These are phyloP conservation scores for Asterella californica DNA, from an alignment of 225 moss, liverwort and hornwort genomes.

Conservation along the genomic window DNA sequence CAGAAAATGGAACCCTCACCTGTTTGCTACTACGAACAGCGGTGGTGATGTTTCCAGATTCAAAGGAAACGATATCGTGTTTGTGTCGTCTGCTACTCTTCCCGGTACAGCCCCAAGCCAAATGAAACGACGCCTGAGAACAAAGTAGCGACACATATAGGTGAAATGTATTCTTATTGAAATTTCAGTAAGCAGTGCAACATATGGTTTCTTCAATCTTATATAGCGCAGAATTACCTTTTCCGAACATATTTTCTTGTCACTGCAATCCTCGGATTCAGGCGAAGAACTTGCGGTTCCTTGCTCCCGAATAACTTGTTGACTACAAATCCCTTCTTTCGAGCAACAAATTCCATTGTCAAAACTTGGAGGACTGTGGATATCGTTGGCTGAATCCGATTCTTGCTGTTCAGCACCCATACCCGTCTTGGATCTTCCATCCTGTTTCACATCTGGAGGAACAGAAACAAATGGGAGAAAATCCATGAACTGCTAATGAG, in stretches of 20 bases:
- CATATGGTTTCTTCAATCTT: too few species aligned
- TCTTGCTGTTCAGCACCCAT: slow-evolving; percentile 36
- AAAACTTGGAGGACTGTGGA: slow-evolving; percentile 34
- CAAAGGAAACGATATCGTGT: slow-evolving; percentile 73
- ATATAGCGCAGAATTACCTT: slow-evolving; percentile 45
- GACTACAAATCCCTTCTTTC: slow-evolving; percentile 41
- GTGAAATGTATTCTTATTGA: not conserved
- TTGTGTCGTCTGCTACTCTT: slow-evolving; percentile 52
- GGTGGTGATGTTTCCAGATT: slow-evolving; percentile 78
- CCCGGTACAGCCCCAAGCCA: slow-evolving; percentile 57
- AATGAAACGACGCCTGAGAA: slow-evolving; percentile 62
- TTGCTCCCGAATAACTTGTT: slow-evolving; percentile 55
- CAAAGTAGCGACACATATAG: not conserved
- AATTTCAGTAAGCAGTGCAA: not conserved
- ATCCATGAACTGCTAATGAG: not conserved
- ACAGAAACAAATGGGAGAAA: not conserved
- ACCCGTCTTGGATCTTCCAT: slow-evolving; percentile 12
- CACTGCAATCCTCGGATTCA: slow-evolving; percentile 42
- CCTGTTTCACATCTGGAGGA: slow-evolving; percentile 22
- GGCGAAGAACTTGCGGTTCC: slow-evolving; percentile 35
- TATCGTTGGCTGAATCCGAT: slow-evolving; percentile 39
- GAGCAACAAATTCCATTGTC: slow-evolving; percentile 47
- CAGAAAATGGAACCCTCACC: slow-evolving; percentile 34
- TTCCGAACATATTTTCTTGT: slow-evolving; percentile 39
- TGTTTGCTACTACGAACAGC: slow-evolving; percentile 71